Evolutionary conservation across 176 grass and related monocot genomes (phyloP).

Genomic region (Oryza longistaminata): DNA sequence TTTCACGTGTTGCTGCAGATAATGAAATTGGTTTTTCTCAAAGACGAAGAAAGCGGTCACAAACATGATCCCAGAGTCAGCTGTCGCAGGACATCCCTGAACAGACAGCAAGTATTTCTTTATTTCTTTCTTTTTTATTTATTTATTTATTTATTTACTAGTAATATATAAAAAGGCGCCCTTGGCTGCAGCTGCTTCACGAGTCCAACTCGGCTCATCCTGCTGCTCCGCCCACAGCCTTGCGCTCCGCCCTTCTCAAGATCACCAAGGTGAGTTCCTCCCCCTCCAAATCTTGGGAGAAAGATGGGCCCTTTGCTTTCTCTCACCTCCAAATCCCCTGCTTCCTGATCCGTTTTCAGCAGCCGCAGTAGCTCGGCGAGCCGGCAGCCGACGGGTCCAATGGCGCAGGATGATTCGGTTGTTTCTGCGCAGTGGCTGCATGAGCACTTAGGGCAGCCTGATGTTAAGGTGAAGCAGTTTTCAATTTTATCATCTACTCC

Average conservation of each 20-base stretch:
- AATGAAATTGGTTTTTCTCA: too few species aligned
- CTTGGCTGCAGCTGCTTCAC: background rate
- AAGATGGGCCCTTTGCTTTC: background rate
- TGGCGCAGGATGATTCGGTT: constrained; percentile 64
- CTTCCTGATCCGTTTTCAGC: constrained; percentile 19
- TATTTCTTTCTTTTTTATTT: background rate
- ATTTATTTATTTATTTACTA: too few species aligned
- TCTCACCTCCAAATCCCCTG: background rate
- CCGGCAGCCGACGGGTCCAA: background rate
- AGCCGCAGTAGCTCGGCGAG: background rate
- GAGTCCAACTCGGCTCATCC: constrained; percentile 26
- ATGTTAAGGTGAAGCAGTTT: constrained; percentile 62
- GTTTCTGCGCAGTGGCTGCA: constrained; percentile 80
- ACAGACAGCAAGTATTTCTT: background rate
- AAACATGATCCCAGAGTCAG: background rate
- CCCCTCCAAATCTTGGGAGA: background rate
- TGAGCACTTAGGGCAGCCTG: constrained; percentile 53
- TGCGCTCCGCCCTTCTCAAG: background rate
- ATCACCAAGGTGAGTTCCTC: background rate
- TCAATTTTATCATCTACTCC: background rate
- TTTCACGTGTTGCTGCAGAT: too few species aligned
- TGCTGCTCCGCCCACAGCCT: background rate
- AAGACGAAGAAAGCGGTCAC: background rate
- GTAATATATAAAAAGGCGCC: background rate
- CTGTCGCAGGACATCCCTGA: background rate